These are phyloP conservation scores for Podila clonocystis DNA, from an alignment of 192 early-diverging fungal species.

Conservation along the genomic window DNA sequence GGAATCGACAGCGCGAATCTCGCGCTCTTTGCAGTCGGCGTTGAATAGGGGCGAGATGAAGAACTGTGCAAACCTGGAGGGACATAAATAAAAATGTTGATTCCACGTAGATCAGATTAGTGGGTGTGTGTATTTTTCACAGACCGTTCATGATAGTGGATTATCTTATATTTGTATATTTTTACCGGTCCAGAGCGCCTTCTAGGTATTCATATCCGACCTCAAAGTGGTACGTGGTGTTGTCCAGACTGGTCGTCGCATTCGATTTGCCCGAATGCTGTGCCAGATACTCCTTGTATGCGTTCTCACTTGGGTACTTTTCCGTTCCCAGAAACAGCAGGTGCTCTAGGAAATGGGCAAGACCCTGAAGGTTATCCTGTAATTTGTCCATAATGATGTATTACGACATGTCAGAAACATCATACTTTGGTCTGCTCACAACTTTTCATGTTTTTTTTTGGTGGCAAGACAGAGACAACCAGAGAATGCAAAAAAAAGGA, in stretches of 20 bases:
- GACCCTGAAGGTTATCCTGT: conserved; percentile 64
- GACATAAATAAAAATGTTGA: neutral
- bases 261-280: conserved; percentile 63
- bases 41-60: conserved; percentile 90
- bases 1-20: conserved; percentile 92
- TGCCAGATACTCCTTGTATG: conserved; percentile 61
- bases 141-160: too few relatives aligned
- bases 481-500: neutral
- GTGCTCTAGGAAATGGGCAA: conserved; percentile 80
- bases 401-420: too few relatives aligned
- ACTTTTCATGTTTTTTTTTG: too few relatives aligned
- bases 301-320: conserved; percentile 77
- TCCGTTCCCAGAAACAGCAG: conserved; percentile 70
- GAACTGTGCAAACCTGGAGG: conserved; percentile 76
- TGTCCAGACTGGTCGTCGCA: conserved; percentile 57
- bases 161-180: too few relatives aligned
- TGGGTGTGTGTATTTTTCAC: too few relatives aligned
- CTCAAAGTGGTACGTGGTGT: conserved; percentile 66
- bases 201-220: conserved; percentile 59
- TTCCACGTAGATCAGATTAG: neutral
- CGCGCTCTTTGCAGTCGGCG: conserved; percentile 86
- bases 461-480: neutral
- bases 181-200: conserved; percentile 65
- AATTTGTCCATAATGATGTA: too few relatives aligned
- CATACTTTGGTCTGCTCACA: too few relatives aligned